phyloP scores from a whole-genome alignment of 345 rosid genomes.

The Reutealis trisperma region DNA sequence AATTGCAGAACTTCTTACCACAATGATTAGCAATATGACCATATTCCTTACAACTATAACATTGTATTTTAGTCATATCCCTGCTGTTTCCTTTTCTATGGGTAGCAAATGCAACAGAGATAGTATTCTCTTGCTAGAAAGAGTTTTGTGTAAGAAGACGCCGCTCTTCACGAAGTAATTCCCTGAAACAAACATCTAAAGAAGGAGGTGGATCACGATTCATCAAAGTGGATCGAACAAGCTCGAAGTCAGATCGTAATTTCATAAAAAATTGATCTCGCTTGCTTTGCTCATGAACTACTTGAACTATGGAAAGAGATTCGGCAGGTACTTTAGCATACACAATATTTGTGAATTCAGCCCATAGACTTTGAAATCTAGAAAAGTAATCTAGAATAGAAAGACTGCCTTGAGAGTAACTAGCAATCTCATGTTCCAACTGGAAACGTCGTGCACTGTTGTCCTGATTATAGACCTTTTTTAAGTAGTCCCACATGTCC shows the following conservation, averaged over 20 bases:
- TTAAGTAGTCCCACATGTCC: constrained; percentile 3
- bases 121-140: neutral
- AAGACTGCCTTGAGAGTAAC: neutral
- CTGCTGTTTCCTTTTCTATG: neutral
- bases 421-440: constrained; percentile 11
- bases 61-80: neutral
- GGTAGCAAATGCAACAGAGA: constrained; percentile 10
- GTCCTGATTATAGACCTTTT: constrained; percentile 2
- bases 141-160: too few relatives aligned
- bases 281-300: too few relatives aligned
- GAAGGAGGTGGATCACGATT: too few relatives aligned
- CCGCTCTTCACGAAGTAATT: too few relatives aligned
- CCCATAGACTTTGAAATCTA: constrained; percentile 7
- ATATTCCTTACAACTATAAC: neutral
- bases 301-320: too few relatives aligned
- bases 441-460: neutral
- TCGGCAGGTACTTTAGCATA: neutral
- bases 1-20: neutral
- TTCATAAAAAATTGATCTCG: too few relatives aligned
- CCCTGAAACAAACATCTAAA: too few relatives aligned
- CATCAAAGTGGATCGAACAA: too few relatives aligned
- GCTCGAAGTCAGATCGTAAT: too few relatives aligned
- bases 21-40: neutral
- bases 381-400: constrained; percentile 20
- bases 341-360: neutral